Evolutionary conservation across 495 filamentous ascomycete genomes (phyloP).

Genomic region (Penicillium riverlandense): DNA sequence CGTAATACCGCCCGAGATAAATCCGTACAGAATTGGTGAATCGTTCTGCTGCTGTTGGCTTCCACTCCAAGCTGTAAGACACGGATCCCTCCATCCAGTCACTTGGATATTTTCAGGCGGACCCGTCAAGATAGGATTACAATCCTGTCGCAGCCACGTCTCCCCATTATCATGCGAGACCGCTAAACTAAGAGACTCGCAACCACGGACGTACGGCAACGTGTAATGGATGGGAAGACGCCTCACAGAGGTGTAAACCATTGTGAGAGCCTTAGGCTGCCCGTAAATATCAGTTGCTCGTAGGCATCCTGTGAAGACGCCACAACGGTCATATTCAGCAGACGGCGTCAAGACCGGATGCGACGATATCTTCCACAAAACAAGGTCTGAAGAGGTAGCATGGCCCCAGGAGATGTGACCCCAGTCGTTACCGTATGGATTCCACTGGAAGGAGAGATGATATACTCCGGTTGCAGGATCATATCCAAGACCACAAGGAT

Average conservation of each 20-base stretch:
- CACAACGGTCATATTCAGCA: slow-evolving; percentile 39
- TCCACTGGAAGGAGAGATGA: slow-evolving; percentile 42
- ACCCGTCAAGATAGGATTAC: slow-evolving; percentile 42
- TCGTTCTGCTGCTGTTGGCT: slow-evolving; percentile 16
- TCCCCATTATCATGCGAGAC: slow-evolving; percentile 39
- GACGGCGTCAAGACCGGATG: slow-evolving; percentile 26
- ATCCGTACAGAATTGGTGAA: slow-evolving; percentile 33
- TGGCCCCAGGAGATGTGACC: slow-evolving; percentile 41
- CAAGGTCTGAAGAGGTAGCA: slow-evolving; percentile 31
- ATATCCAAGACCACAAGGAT: slow-evolving; percentile 49
- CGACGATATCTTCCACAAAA: slow-evolving; percentile 34
- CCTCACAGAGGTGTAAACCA: slow-evolving; percentile 46
- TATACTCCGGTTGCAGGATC: slow-evolving; percentile 37
- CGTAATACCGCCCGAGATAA: slow-evolving; percentile 46
- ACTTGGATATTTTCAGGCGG: slow-evolving; percentile 39
- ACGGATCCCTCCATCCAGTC: slow-evolving; percentile 52
- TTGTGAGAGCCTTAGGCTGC: slow-evolving; percentile 31
- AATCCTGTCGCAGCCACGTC: slow-evolving; percentile 41
- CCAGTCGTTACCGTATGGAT: slow-evolving; percentile 37
- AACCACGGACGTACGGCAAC: slow-evolving; percentile 38
- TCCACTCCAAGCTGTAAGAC: slow-evolving; percentile 34
- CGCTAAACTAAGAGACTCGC: slow-evolving; percentile 45
- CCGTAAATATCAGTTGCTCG: slow-evolving; percentile 36
- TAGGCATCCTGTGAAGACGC: slow-evolving; percentile 47
- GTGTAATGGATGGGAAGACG: slow-evolving; percentile 43